A percentile compares a stretch with the other conserved stretches of the same genome.
These are phyloP conservation scores for Botryotinia globosa DNA, from an alignment of 2,329 filamentous ascomycete genomes.

Conservation along the genomic window DNA sequence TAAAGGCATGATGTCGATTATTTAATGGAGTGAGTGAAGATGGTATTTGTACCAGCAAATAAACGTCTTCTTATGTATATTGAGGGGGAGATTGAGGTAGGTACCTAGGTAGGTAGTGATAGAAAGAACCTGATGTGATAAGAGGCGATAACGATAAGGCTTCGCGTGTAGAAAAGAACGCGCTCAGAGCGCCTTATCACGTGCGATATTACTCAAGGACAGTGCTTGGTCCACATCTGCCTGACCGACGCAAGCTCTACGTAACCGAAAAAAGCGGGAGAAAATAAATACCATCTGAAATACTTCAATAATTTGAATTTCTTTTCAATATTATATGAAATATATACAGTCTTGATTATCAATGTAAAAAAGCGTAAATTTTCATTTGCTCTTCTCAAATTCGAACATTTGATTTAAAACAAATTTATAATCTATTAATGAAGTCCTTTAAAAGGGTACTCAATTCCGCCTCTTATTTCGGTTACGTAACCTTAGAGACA, in stretches of 20 bases:
- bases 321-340: no score
- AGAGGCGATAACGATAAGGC: constrained; percentile 3
- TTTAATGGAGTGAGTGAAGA: not conserved
- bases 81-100: not conserved
- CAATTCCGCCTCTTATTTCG: no score
- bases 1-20: constrained; percentile 59
- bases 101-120: not conserved
- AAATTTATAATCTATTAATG: no score
- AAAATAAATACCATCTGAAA: no score
- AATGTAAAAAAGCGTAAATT: no score
- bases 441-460: no score
- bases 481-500: no score
- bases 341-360: no score
- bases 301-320: no score
- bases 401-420: no score
- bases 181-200: not conserved
- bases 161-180: not conserved
- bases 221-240: not conserved
- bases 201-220: not conserved
- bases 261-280: no score
- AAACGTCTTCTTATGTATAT: not conserved
- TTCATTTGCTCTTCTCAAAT: no score
- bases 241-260: not conserved
- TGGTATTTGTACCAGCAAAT: not conserved
- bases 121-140: not conserved